These are phyloP conservation scores for Blastocystis sp. DNA, from an alignment of 352 stramenopile genomes.

Conservation along the genomic window DNA sequence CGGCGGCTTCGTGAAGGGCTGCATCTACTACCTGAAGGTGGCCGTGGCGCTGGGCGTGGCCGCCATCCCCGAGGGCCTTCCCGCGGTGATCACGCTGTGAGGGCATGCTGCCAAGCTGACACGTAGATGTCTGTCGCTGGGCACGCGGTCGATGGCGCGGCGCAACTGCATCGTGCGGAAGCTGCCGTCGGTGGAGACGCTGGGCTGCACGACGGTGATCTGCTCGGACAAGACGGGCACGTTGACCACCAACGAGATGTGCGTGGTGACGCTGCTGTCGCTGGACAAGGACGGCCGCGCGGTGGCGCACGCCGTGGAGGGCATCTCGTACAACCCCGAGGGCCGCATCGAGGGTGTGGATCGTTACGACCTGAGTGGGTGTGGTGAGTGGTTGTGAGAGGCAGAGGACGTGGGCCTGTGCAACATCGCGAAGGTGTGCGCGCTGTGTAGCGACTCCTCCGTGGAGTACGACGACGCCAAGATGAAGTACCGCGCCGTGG, in stretches of 20 bases:
- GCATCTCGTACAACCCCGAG: constrained; percentile 83
- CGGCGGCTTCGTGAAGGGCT: constrained; percentile 85
- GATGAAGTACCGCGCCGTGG: constrained; percentile 32
- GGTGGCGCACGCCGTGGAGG: constrained; percentile 75
- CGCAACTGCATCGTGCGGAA: constrained; percentile 96
- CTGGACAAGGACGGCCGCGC: not conserved
- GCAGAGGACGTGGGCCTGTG: not conserved
- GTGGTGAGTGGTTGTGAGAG: constrained; percentile 7
- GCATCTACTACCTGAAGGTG: constrained; percentile 98
- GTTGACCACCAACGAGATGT: constrained; percentile 73
- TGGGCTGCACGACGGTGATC: constrained; percentile 77
- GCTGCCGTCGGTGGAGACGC: constrained; percentile 91
- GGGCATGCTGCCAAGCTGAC: not conserved
- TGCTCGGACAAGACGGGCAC: too few species aligned
- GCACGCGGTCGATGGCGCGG: constrained; percentile 91
- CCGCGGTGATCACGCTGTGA: constrained; percentile 91
- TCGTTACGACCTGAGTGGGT: constrained; percentile 78
- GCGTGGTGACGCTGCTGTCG: not conserved
- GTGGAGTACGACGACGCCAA: constrained; percentile 73
- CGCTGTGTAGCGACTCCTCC: constrained; percentile 91
- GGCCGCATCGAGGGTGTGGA: too few species aligned
- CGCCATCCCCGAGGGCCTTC: constrained; percentile 95
- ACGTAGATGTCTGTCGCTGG: constrained; percentile 84
- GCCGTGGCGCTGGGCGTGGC: constrained; percentile 94
- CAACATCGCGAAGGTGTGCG: constrained; percentile 70